Conservation (phyloP, 2,329 filamentous ascomycete species). For the Clonostachys chloroleuca region DNA sequence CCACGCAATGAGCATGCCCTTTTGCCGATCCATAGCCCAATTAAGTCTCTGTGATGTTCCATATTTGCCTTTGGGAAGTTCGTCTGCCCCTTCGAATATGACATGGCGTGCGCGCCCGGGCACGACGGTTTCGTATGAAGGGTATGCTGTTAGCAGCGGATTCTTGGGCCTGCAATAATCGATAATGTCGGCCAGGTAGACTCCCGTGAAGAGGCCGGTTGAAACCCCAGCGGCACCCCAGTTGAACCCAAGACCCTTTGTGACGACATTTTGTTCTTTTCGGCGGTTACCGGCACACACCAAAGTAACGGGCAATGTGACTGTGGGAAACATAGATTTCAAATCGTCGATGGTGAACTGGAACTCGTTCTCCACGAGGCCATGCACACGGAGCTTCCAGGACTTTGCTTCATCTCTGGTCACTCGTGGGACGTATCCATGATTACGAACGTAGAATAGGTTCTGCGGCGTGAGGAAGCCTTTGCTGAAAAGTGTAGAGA, state of each 20-base stretch:
- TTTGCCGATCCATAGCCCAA: not conserved
- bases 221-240: not conserved
- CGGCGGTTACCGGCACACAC: not conserved
- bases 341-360: not conserved
- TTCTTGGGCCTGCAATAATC: not conserved
- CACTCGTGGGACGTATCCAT: not conserved
- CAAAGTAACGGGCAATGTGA: not conserved
- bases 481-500: constrained; percentile 27
- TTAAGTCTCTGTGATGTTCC: not conserved
- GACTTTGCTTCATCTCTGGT: not conserved
- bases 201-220: not conserved
- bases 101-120: not conserved
- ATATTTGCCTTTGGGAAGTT: not conserved
- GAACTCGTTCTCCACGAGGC: not conserved
- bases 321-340: not conserved
- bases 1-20: not conserved
- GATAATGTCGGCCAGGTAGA: not conserved
- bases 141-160: not conserved
- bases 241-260: not conserved
- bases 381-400: not conserved
- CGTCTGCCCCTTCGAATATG: not conserved
- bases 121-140: not conserved
- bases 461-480: constrained; percentile 4
- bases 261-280: not conserved
- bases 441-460: constrained; percentile 9